phyloP scores from a whole-genome alignment of 1,139 yeast species.

The Blastobotrys raffinosifermentans region DNA sequence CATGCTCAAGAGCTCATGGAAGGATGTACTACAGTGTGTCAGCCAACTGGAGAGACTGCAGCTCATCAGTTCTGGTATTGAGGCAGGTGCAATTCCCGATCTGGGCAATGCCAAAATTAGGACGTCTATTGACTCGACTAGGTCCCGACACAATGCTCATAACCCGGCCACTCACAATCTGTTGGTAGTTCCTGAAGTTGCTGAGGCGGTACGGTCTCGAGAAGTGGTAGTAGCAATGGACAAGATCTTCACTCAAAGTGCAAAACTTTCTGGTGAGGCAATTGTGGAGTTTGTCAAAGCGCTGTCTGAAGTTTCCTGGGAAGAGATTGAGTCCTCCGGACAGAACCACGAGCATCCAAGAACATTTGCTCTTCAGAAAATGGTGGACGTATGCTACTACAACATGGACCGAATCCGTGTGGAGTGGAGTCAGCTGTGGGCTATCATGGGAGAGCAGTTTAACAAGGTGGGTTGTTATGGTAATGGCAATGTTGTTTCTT shows the following conservation, averaged over 20 bases:
- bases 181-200: constrained; percentile 40
- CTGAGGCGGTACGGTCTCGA: constrained; percentile 58
- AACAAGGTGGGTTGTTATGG: constrained; percentile 77
- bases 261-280: constrained; percentile 72
- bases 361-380: constrained; percentile 85
- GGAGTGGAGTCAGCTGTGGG: constrained; percentile 97
- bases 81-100: constrained; percentile 81
- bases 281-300: constrained; percentile 85
- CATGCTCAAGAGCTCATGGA: constrained; percentile 70
- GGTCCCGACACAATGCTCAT: constrained; percentile 34
- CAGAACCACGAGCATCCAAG: constrained; percentile 78
- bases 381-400: constrained; percentile 95
- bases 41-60: constrained; percentile 91
- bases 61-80: constrained; percentile 82
- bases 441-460: constrained; percentile 85
- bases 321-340: constrained; percentile 88
- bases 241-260: constrained; percentile 77
- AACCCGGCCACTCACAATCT: background rate
- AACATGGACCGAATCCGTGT: constrained; percentile 94
- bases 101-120: constrained; percentile 67
- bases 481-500: constrained; percentile 71
- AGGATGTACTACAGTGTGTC: constrained; percentile 69
- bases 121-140: constrained; percentile 39
- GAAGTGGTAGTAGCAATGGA: constrained; percentile 83
- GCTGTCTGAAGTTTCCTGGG: constrained; percentile 76